Evolutionary conservation across 805 yeast species (phyloP), one percentile per base, ranked within the genome.

Genomic region (Ogataea sp.): DNA sequence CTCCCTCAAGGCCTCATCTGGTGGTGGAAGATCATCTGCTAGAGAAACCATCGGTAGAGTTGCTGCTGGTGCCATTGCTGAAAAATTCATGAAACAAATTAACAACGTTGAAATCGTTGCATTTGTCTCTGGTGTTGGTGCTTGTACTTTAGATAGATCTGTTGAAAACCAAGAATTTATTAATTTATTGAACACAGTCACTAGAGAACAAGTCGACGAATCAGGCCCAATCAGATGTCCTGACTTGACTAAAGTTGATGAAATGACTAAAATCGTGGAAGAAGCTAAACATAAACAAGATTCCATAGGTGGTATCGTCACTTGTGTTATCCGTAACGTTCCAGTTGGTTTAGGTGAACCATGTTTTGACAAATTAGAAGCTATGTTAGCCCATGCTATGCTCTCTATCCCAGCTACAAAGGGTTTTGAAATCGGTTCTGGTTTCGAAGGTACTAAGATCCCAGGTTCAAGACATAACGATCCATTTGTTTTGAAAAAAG

Each of bases 301-400:
- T 64, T 89, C 97, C 37, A 86, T 93, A 49, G 98, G 98, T 47
- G 98, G 98, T 53, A 85, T 90, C 32, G 98, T 93, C 40, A 93
- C 98, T 8, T 93, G 98, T 71, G 97, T 93, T 16, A 74, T 93
- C 34, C 78, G 97, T 62, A 90, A 93, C 63, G 75, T 84, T 48
- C 98, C 98, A 30, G 70, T 82, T 39, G 97, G 97, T n/a, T 71
- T 93, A 32, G 98, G 98, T 47, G 98, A 93, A 68, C 98, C 98
- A 23, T 87, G 88, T 45, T 93, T 93, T 59, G 98, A 93, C 64
- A 93, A 93, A 67, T 68, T 93, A 46, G 98, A 93, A 70, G 98
- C 98, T 25, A 65, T 75, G 53, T 71, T 93, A 47, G 98, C 97
- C 13, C 98, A 93, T 59, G 97, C 97, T 38, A 93, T 93, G 98